Percentiles rank a stretch among this genome's conserved stretches.
Evolutionary conservation across 129 eudicot species (phyloP).

Genomic region (carrot (Daucus carota)): DH1_v3.0 NC_030384.2:26010001-26010500

Average conservation of each 20-base stretch:
- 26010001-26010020: too few relatives aligned
- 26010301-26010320: slow-evolving; percentile 64
- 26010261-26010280: slow-evolving; percentile 45
- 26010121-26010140: too few relatives aligned
- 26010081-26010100: not conserved
- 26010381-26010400: slow-evolving; percentile 86
- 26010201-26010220: slow-evolving; percentile 74
- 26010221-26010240: slow-evolving; percentile 63
- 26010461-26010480: slow-evolving; percentile 67
- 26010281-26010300: slow-evolving; percentile 64
- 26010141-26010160: too few relatives aligned
- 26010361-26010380: slow-evolving; percentile 85
- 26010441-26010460: slow-evolving; percentile 29
- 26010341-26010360: slow-evolving; percentile 73
- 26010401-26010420: slow-evolving; percentile 62
- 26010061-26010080: not conserved
- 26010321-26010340: slow-evolving; percentile 74
- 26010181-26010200: slow-evolving; percentile 89
- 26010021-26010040: too few relatives aligned
- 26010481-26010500: slow-evolving; percentile 71
- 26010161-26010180: slow-evolving; percentile 18
- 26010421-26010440: slow-evolving; percentile 29
- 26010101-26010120: not conserved
- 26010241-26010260: slow-evolving; percentile 45
- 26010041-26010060: too few relatives aligned